phyloP scores from a whole-genome alignment of 1,284 basidiomycete genomes.

The Rhodotorula sp. region DNA sequence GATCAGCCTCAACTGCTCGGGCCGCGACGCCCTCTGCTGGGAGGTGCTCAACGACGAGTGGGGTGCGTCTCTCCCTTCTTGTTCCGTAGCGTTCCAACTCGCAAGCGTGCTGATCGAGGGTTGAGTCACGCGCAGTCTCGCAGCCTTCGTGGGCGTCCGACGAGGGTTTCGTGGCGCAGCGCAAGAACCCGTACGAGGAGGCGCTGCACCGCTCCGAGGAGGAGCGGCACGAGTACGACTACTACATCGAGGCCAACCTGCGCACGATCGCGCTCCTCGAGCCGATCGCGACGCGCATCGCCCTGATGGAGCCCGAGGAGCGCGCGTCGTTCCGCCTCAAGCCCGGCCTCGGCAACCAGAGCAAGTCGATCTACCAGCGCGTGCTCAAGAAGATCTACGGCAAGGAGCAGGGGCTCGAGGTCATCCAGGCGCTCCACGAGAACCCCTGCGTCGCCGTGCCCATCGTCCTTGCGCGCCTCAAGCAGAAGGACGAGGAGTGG shows the following conservation, averaged over 20 bases:
- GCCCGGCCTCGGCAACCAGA: slow-evolving; percentile 83
- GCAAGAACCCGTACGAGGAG: slow-evolving; percentile 97
- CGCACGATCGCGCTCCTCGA: slow-evolving; percentile 92
- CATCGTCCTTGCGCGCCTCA: slow-evolving; percentile 85
- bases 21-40: slow-evolving; percentile 90
- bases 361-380: slow-evolving; percentile 86
- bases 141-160: slow-evolving; percentile 97
- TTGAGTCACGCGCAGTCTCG: slow-evolving; percentile 61
- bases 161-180: slow-evolving; percentile 92
- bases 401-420: slow-evolving; percentile 74
- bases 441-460: slow-evolving; percentile 87
- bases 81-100: too few species aligned
- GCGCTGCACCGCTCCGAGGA: slow-evolving; percentile 96
- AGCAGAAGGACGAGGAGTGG: slow-evolving; percentile 98
- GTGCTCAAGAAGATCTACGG: slow-evolving; percentile 96
- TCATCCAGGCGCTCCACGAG: slow-evolving; percentile 89
- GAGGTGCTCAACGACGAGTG: slow-evolving; percentile 95
- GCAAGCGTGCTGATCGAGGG: not conserved
- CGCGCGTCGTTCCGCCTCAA: slow-evolving; percentile 79
- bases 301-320: slow-evolving; percentile 87
- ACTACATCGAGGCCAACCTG: slow-evolving; percentile 87
- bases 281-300: slow-evolving; percentile 81
- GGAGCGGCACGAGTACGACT: slow-evolving; percentile 97
- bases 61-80: slow-evolving; percentile 47
- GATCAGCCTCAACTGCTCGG: slow-evolving; percentile 85